A percentile compares a stretch with the other conserved stretches of the same genome.
These are phyloP conservation scores for Ophiorrhiza pumila DNA, from an alignment of 257 asterid genomes.

Conservation along the genomic window DNA sequence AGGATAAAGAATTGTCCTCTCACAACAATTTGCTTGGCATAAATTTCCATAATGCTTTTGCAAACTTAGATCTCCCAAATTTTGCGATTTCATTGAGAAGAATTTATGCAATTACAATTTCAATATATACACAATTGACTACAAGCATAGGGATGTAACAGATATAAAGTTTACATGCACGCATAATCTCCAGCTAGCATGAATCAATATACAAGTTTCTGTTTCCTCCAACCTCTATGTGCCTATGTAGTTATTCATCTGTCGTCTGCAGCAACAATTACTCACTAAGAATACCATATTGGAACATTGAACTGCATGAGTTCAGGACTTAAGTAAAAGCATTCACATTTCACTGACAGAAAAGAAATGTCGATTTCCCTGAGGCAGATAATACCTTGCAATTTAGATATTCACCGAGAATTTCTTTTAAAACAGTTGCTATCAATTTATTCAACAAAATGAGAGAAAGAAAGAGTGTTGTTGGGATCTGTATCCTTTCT, in stretches of 20 bases:
- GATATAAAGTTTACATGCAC: not conserved
- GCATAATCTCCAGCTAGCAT: not conserved
- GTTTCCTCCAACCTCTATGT: not conserved
- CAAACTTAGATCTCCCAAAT: not conserved
- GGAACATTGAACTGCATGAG: not conserved
- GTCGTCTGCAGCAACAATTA: not conserved
- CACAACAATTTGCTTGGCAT: not conserved
- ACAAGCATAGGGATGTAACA: not conserved
- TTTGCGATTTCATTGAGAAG: not conserved
- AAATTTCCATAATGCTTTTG: not conserved
- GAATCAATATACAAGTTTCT: not conserved
- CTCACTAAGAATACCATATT: not conserved
- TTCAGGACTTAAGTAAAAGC: not conserved
- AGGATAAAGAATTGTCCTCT: not conserved
- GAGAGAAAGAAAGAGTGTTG: not conserved
- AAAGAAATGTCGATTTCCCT: not conserved
- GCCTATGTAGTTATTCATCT: not conserved
- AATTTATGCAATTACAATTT: not conserved
- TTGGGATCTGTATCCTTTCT: not conserved
- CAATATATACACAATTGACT: not conserved
- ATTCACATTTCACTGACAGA: not conserved
- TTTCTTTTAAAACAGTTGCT: not conserved
- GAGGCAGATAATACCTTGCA: not conserved
- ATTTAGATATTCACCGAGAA: not conserved
- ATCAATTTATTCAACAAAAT: not conserved